phyloP scores from a whole-genome alignment of 129 eudicot species.

The Saussurea involucrata region DNA sequence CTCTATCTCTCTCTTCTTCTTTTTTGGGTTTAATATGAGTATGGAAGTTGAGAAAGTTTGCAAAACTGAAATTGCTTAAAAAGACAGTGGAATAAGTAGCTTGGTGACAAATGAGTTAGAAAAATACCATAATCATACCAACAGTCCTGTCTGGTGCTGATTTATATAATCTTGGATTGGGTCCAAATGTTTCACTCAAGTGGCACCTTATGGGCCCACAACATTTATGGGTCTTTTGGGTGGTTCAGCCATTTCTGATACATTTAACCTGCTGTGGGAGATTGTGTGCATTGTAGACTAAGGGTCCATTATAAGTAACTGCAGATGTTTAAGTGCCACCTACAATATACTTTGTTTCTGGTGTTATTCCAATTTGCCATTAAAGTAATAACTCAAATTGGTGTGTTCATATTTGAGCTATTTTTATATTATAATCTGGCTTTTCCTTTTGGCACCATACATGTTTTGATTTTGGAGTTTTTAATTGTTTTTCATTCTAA shows the following conservation, averaged over 20 bases:
- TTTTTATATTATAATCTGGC: background rate
- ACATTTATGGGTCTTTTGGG: conserved; percentile 15
- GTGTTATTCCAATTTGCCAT: conserved; percentile 23
- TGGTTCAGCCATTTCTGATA: conserved; percentile 14
- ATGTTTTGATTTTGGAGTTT: background rate
- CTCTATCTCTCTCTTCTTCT: too few species aligned
- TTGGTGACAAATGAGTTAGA: conserved; percentile 28
- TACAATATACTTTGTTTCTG: conserved; percentile 24
- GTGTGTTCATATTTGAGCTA: conserved; percentile 2
- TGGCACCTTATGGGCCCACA: conserved; percentile 19
- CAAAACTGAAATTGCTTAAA: conserved; percentile 31
- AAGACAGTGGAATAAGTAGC: conserved; percentile 25
- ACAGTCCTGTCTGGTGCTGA: conserved; percentile 33
- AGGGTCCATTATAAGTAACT: conserved; percentile 20
- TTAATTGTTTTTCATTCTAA: background rate
- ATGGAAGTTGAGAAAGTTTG: conserved; percentile 11
- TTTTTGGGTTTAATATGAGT: background rate
- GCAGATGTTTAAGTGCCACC: conserved; percentile 28
- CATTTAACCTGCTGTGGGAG: conserved; percentile 17
- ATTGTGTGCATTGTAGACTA: conserved; percentile 11
- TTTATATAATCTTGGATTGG: conserved; percentile 21
- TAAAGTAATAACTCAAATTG: background rate
- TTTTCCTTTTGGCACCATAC: background rate
- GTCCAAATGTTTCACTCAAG: conserved; percentile 22
- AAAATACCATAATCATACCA: conserved; percentile 23